Base-by-base conservation (phyloP, 768 basidiomycete species). In the Boletales sp. region DNA sequence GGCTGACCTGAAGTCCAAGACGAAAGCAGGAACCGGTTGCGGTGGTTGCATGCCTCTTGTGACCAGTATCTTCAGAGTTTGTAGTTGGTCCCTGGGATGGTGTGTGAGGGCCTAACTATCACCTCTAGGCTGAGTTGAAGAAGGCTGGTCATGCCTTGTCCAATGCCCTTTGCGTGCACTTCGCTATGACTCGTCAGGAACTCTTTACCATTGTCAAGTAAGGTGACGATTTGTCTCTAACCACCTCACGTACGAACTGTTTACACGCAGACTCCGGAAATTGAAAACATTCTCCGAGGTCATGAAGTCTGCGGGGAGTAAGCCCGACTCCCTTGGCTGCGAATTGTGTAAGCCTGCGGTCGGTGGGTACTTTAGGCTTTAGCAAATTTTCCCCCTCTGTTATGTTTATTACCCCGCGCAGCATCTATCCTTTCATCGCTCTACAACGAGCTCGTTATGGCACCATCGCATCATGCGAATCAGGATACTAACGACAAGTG, bases 321-420 rank as follows among this genome's bases (percentile, higher is more conserved):
- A 73, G 35, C 67, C 71, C 32, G 68, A 75, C 38, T 70, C 80
- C 0, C 56, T 83, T 7, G 87, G 87, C 2, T 90, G 87, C 56
- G 87, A 88, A 65, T 65, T 83, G 19, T 90, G 87, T 69, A 86
- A 83, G 57, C 87, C 87, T 5, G 79, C 77, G 7, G 72, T 87
- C 31, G 86, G 77, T 25, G 76, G 21, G 48, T 44, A 6, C n/a
- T n/a, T n/a, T n/a, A n/a, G n/a, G n/a, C 13, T 21, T 39, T 32
- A 10, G 28, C 3, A 34, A 13, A 34, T 31, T 41, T 15, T 19
- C n/a, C 25, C 45, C 38, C 8, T 38, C 13, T n/a, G 18, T 32
- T 15, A 7, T 34, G 21, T 25, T 25, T 25, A 25, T 49, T 15
- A 49, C 7, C 15, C 2, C 4, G 21, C 32, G 12, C 37, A 72